Evolutionary conservation across 371 early-diverging fungal species (phyloP).

Genomic region (Sporodiniella umbellata): DNA sequence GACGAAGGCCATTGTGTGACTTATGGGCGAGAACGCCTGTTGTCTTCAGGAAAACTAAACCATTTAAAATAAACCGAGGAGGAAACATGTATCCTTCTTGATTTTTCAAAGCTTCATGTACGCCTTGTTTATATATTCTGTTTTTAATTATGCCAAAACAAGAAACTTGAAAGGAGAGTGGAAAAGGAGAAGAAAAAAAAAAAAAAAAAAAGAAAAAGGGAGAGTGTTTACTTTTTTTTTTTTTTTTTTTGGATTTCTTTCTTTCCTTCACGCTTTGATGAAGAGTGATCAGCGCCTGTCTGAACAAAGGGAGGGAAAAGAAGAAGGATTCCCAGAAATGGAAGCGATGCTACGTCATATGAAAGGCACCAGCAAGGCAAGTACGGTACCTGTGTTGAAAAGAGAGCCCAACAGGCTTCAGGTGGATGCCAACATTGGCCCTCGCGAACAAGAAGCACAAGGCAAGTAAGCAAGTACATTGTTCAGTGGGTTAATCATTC

Average conservation of each 20-base stretch:
- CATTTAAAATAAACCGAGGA: conserved; percentile 21
- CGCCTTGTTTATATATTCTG: too few relatives aligned
- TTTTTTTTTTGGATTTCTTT: background rate
- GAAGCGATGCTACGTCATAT: background rate
- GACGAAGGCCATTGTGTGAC: conserved; percentile 4
- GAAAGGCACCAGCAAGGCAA: background rate
- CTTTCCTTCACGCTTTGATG: background rate
- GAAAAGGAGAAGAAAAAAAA: background rate
- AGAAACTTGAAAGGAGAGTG: background rate
- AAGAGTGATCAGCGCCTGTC: background rate
- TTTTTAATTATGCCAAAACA: too few relatives aligned
- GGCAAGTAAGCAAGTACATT: conserved; percentile 23
- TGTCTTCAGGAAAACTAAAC: conserved; percentile 24
- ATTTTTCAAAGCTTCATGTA: too few relatives aligned
- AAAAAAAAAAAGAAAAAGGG: background rate
- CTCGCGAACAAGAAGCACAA: conserved; percentile 53
- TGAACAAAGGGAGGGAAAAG: background rate
- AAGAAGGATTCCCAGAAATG: background rate
- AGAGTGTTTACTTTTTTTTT: background rate
- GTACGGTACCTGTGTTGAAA: too few relatives aligned
- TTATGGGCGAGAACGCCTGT: conserved; percentile 21
- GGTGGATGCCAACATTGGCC: conserved; percentile 16
- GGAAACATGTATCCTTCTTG: too few relatives aligned
- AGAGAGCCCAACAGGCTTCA: conserved; percentile 2
- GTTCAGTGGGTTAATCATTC: background rate